Evolutionary conservation across 768 basidiomycete genomes (phyloP).

Genomic region (Mrakia blollopis): DNA sequence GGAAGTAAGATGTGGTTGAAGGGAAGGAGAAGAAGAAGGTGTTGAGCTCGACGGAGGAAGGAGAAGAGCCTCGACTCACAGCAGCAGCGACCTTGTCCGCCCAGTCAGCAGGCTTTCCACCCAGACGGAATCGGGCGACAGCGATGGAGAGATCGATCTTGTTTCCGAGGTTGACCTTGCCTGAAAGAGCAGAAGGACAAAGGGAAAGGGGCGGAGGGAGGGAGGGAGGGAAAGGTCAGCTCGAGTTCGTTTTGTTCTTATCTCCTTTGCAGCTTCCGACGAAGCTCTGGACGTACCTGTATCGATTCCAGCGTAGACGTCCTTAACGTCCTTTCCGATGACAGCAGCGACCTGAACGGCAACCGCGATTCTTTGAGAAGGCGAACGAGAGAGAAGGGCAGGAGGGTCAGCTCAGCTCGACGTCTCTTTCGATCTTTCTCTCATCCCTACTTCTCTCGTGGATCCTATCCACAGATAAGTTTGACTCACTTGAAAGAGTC

Average conservation of each 20-base stretch:
- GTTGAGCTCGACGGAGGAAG: neutral
- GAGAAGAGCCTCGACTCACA: constrained; percentile 52
- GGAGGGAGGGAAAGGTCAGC: neutral
- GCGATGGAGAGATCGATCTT: constrained; percentile 77
- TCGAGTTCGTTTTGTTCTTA: neutral
- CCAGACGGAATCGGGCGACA: constrained; percentile 80
- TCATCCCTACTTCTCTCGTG: neutral
- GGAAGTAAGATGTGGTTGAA: neutral
- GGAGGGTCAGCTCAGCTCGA: neutral
- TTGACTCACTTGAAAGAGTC: constrained; percentile 25
- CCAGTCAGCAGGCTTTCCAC: constrained; percentile 73
- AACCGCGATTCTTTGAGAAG: constrained; percentile 58
- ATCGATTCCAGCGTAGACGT: constrained; percentile 71
- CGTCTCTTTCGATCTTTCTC: neutral
- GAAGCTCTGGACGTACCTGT: constrained; percentile 48
- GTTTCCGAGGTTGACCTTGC: neutral
- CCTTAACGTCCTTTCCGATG: constrained; percentile 40
- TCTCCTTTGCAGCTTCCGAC: too few species aligned
- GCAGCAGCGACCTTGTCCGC: constrained; percentile 67
- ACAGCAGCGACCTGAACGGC: constrained; percentile 60
- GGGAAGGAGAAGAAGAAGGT: neutral
- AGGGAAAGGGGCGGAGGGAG: neutral
- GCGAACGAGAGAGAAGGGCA: neutral
- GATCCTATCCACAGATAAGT: neutral
- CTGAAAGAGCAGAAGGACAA: neutral